These are phyloP conservation scores for Suhomyces tanzawaensis DNA, from an alignment of 805 yeast species.

Conservation along the genomic window DNA sequence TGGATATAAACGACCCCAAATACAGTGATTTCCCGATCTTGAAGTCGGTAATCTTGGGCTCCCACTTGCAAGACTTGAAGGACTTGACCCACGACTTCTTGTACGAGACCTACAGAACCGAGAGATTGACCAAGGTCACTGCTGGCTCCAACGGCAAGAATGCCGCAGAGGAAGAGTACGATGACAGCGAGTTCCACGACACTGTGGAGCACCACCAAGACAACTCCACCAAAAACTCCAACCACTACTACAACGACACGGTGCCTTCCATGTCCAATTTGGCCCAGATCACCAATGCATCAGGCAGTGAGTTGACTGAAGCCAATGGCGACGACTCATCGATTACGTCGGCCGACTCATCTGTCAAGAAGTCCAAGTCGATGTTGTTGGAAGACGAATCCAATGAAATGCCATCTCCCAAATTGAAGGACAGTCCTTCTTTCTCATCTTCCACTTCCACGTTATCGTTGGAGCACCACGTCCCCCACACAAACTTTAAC, in stretches of 20 bases:
- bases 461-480: conserved; percentile 21
- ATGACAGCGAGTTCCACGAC: conserved; percentile 19
- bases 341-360: conserved; percentile 18
- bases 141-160: conserved; percentile 24
- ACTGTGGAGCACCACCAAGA: conserved; percentile 20
- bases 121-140: conserved; percentile 61
- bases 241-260: conserved; percentile 8
- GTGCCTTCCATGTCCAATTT: conserved; percentile 62
- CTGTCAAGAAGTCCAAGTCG: conserved; percentile 26
- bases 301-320: conserved; percentile 5
- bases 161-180: conserved; percentile 18
- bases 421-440: conserved; percentile 25
- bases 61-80: conserved; percentile 80
- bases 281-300: conserved; percentile 46
- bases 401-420: conserved; percentile 22
- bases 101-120: conserved; percentile 79
- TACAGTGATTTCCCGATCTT: conserved; percentile 55
- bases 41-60: conserved; percentile 71
- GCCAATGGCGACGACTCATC: conserved; percentile 17
- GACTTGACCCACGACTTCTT: conserved; percentile 75
- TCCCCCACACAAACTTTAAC: conserved; percentile 4
- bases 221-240: conserved; percentile 5
- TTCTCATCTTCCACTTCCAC: conserved; percentile 32
- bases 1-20: conserved; percentile 52
- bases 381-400: conserved; percentile 34